These are phyloP conservation scores for Cyclotella choctawhatcheeana DNA, from an alignment of 108 stramenopile species.

Conservation along the genomic window DNA sequence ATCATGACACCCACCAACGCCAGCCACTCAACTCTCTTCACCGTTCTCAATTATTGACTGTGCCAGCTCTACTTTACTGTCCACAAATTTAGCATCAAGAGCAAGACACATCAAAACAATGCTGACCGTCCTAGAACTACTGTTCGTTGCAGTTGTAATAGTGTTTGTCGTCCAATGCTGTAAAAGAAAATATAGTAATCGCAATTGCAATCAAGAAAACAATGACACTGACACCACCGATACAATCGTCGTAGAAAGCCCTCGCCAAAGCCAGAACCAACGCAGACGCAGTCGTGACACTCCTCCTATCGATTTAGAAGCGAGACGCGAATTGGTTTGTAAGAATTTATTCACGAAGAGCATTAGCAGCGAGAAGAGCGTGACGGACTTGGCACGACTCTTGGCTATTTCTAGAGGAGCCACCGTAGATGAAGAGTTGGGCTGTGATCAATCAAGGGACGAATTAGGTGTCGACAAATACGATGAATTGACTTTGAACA, in stretches of 20 bases:
- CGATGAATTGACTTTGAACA: conserved; percentile 7
- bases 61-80: too few relatives aligned
- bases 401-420: conserved; percentile 35
- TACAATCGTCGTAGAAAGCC: not conserved
- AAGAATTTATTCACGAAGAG: conserved; percentile 43
- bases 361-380: conserved; percentile 44
- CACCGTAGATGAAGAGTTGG: conserved; percentile 26
- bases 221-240: not conserved
- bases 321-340: conserved; percentile 34
- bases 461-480: not conserved
- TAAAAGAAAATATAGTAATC: not conserved
- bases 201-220: not conserved
- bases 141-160: not conserved
- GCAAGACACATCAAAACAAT: too few relatives aligned
- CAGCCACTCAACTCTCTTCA: too few relatives aligned
- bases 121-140: conserved; percentile 4
- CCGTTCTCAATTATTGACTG: too few relatives aligned
- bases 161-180: not conserved
- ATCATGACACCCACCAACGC: too few relatives aligned
- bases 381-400: conserved; percentile 30
- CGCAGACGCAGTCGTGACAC: not conserved
- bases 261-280: not conserved
- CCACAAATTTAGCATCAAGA: too few relatives aligned
- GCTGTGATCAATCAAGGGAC: not conserved
- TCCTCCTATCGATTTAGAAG: not conserved